A percentile compares a stretch with the other conserved stretches of the same genome.
Conservation (phyloP, 768 basidiomycete genomes). For the Amanita pallidorosea region DNA sequence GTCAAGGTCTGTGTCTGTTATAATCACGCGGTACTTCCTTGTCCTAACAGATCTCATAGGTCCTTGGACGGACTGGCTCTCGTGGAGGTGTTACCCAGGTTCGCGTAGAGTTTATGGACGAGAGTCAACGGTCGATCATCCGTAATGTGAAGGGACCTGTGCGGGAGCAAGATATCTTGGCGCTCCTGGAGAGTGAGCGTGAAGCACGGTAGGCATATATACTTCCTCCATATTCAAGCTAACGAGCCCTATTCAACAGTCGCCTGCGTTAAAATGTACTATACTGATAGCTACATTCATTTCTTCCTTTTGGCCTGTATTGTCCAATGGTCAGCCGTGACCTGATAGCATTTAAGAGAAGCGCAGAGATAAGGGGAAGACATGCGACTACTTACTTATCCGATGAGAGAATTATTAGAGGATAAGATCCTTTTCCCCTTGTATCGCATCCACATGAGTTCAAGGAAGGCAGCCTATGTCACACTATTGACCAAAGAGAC, state of each 20-base stretch:
- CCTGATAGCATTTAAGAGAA: neutral
- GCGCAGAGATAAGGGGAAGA: neutral
- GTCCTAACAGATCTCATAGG: constrained; percentile 32
- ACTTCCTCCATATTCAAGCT: constrained; percentile 6
- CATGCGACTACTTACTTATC: neutral
- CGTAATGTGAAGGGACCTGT: constrained; percentile 99
- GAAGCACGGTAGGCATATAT: constrained; percentile 83
- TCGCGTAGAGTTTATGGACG: constrained; percentile 99
- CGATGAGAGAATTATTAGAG: neutral
- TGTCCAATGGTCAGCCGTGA: neutral
- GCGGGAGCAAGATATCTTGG: constrained; percentile 90
- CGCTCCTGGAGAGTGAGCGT: constrained; percentile 95
- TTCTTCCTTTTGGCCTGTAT: neutral
- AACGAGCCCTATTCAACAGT: neutral
- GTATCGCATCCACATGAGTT: constrained; percentile 17
- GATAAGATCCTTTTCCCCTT: neutral
- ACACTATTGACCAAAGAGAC: constrained; percentile 70
- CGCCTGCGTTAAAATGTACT: constrained; percentile 5
- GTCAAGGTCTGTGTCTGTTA: constrained; percentile 60
- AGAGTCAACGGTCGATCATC: constrained; percentile 90
- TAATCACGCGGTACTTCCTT: neutral
- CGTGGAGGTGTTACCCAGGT: constrained; percentile 99
- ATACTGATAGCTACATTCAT: neutral
- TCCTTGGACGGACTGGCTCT: constrained; percentile 96
- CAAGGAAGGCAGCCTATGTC: constrained; percentile 46